phyloP scores from a whole-genome alignment of 345 rosid species.

The Populus davidiana region DNA sequence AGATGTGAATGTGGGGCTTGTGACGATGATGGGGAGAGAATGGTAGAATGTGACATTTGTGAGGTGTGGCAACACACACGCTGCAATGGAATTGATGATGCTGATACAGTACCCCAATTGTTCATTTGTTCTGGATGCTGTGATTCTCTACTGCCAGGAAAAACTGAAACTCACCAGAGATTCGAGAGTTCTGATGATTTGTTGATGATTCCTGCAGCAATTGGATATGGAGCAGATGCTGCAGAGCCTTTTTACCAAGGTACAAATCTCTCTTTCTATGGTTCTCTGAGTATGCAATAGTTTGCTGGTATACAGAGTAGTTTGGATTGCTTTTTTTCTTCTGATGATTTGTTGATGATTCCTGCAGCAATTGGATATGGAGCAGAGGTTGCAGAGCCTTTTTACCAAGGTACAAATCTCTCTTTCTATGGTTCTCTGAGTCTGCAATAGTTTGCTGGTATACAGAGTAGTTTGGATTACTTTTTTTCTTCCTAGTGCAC shows the following conservation, averaged over 20 bases:
- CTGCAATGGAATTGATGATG: slow-evolving; percentile 70
- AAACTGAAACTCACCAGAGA: slow-evolving; percentile 28
- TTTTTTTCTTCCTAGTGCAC: not conserved
- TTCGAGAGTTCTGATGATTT: slow-evolving; percentile 30
- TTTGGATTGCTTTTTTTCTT: not conserved
- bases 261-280: not conserved
- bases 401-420: not conserved
- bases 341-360: slow-evolving; percentile 31
- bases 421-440: not conserved
- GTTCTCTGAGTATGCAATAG: not conserved
- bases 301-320: not conserved
- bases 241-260: not conserved
- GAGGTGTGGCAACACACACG: slow-evolving; percentile 92
- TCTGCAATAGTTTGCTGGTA: not conserved
- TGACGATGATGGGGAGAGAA: slow-evolving; percentile 94
- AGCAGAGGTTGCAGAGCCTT: not conserved
- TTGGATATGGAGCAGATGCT: slow-evolving; percentile 7
- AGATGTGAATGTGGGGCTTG: slow-evolving; percentile 67
- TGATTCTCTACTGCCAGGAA: slow-evolving; percentile 40
- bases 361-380: slow-evolving; percentile 9
- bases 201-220: slow-evolving; percentile 22
- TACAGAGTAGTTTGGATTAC: not conserved
- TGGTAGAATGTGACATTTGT: slow-evolving; percentile 79
- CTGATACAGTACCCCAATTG: slow-evolving; percentile 61
- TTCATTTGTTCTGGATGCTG: slow-evolving; percentile 72